phyloP scores from a whole-genome alignment of 192 early-diverging fungal genomes.

The Coemansia sp. region DNA sequence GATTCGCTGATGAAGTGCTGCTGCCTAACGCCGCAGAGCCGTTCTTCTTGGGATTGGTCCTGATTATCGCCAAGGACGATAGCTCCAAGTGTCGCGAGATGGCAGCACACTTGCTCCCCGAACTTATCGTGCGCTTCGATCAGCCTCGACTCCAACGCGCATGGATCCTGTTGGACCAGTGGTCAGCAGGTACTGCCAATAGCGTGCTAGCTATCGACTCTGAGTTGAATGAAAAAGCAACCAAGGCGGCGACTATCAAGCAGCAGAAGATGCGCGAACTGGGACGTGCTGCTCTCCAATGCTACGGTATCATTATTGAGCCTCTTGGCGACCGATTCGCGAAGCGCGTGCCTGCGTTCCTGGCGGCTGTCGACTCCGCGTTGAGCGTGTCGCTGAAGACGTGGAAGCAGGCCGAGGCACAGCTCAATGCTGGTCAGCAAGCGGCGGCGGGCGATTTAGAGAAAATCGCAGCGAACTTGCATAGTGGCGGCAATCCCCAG shows the following conservation, averaged over 20 bases:
- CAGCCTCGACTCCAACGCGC: slow-evolving; percentile 64
- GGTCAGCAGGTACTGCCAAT: slow-evolving; percentile 61
- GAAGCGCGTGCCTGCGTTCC: slow-evolving; percentile 57
- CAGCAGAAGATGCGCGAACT: slow-evolving; percentile 62
- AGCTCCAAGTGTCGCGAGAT: slow-evolving; percentile 92
- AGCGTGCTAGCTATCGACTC: slow-evolving; percentile 4
- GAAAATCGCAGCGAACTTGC: slow-evolving; percentile 57
- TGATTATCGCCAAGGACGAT: slow-evolving; percentile 90
- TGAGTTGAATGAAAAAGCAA: slow-evolving; percentile 13
- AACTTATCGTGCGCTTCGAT: slow-evolving; percentile 68
- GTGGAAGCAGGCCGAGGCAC: slow-evolving; percentile 55
- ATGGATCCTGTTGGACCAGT: slow-evolving; percentile 74
- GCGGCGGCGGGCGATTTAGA: slow-evolving; percentile 44
- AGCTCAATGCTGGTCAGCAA: slow-evolving; percentile 28
- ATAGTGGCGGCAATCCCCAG: slow-evolving; percentile 36
- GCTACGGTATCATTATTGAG: slow-evolving; percentile 84
- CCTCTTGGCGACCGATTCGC: slow-evolving; percentile 69
- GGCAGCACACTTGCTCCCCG: slow-evolving; percentile 74
- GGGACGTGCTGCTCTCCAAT: slow-evolving; percentile 80
- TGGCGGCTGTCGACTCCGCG: slow-evolving; percentile 60
- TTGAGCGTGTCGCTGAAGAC: slow-evolving; percentile 51
- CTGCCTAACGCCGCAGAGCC: slow-evolving; percentile 78
- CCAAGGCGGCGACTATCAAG: slow-evolving; percentile 8
- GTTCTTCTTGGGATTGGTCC: slow-evolving; percentile 85
- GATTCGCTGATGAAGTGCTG: slow-evolving; percentile 77